Conservation (phyloP, 345 rosid genomes). For the Aquilaria malaccensis region DNA sequence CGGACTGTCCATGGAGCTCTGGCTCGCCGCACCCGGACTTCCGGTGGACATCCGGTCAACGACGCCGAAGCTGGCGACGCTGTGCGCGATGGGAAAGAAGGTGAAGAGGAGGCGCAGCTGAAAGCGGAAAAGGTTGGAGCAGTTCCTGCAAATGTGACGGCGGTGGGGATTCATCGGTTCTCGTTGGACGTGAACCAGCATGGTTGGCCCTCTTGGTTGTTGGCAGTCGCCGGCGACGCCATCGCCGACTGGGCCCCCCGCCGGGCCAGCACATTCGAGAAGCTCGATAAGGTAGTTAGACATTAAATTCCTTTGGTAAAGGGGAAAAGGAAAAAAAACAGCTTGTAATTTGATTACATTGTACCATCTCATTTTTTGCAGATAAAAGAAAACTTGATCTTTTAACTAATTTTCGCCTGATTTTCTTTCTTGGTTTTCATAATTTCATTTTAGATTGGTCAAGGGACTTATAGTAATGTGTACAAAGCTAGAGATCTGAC, state of each 20-base stretch:
- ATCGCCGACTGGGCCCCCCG: constrained; percentile 76
- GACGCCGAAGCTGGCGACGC: constrained; percentile 22
- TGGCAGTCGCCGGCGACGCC: constrained; percentile 71
- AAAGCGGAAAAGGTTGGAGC: constrained; percentile 31
- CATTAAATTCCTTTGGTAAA: background rate
- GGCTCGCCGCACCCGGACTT: constrained; percentile 22
- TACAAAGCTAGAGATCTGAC: constrained; percentile 81
- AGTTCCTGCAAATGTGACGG: constrained; percentile 24
- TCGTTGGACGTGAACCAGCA: constrained; percentile 26
- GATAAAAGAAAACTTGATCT: background rate
- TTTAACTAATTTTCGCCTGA: background rate
- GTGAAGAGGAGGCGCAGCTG: constrained; percentile 15
- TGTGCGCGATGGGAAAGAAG: constrained; percentile 21
- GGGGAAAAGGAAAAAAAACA: too few species aligned
- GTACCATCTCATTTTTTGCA: background rate
- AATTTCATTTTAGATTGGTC: constrained; percentile 59
- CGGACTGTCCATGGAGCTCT: constrained; percentile 21
- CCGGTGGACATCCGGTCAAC: constrained; percentile 22
- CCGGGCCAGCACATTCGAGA: constrained; percentile 69
- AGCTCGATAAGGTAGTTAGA: constrained; percentile 63
- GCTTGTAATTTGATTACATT: too few species aligned
- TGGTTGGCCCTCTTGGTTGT: constrained; percentile 84
- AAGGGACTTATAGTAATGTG: constrained; percentile 93
- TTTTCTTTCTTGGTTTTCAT: background rate
- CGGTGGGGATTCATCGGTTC: constrained; percentile 27